Base-by-base conservation (phyloP, 148 eudicot genomes). In the Silene conica region DNA sequence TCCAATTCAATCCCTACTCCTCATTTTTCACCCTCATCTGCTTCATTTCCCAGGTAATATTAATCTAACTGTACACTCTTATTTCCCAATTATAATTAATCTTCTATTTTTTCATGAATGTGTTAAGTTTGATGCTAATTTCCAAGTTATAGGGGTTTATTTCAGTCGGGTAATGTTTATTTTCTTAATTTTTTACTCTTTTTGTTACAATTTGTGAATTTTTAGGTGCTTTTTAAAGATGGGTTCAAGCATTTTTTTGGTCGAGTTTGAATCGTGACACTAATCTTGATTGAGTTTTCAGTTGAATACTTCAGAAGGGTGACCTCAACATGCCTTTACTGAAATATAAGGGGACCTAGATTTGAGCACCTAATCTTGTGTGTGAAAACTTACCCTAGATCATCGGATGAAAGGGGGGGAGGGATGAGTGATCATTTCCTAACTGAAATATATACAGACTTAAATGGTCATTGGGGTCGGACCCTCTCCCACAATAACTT, bases 41-140 rank as follows among this genome's bases (percentile, higher is more conserved):
- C 90, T 8, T 13, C 87, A 8, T 58, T 82, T 64, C 73, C 79
- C 26, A 86, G 91, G 91, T 79, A 28, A 31, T 28, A 19, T 50
- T 18, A 26, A 48, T 15, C 20, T 46, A 14, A 34, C 13, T 11
- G 14, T 23, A 50, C 72, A 34, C 60, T n/a, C n/a, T 48, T 16
- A 11, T 5, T 19, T 50, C 2, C 34, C 14, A 28, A n/a, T 20
- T 60, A 22, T 60, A 20, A 62, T 62, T 26, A n/a, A 66, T 38
- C 5, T 62, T 1, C 20, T 66, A 8, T 2, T 64, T 31, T 31
- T 50, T 1, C 21, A 14, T 34, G 46, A 61, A 21, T 7, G 9
- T 61, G 55, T 22, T 61, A 9, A 21, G 31, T 26, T 25, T 26
- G 41, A 26, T 62, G 38, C 66, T 26, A 12, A 20, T 18, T 20